Conservation (phyloP, 345 rosid species). For the Fremontodendron californicum region DNA sequence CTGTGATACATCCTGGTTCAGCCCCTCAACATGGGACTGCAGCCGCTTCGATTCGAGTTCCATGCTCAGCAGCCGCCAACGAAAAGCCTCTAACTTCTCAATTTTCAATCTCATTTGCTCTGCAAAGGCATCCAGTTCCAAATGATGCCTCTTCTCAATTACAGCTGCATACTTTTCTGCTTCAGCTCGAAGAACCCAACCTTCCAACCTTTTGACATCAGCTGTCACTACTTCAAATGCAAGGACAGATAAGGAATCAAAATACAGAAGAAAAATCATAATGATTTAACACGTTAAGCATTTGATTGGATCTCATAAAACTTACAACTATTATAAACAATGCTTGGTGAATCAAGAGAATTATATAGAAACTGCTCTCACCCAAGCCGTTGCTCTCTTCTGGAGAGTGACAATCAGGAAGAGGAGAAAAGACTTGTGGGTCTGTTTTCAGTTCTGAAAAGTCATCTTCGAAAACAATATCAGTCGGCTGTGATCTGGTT, state of each 20-base stretch:
- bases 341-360: background rate
- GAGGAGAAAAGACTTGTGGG: constrained; percentile 32
- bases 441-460: constrained; percentile 37
- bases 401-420: constrained; percentile 34
- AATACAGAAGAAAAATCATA: background rate
- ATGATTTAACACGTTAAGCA: background rate
- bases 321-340: background rate
- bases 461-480: constrained; percentile 32
- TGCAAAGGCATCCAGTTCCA: constrained; percentile 63
- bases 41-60: constrained; percentile 73
- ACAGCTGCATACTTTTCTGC: constrained; percentile 54
- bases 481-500: constrained; percentile 31
- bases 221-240: constrained; percentile 37
- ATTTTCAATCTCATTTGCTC: constrained; percentile 76
- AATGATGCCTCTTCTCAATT: constrained; percentile 59
- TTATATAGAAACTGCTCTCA: constrained; percentile 25
- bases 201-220: constrained; percentile 49
- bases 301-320: background rate
- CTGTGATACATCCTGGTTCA: constrained; percentile 54
- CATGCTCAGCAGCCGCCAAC: constrained; percentile 67
- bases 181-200: constrained; percentile 53
- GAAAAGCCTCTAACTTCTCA: constrained; percentile 69
- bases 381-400: constrained; percentile 43
- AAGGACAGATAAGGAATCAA: constrained; percentile 14
- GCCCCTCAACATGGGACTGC: constrained; percentile 57